Evolutionary conservation across 805 yeast species (phyloP).

Genomic region (Lipomyces anomalus): DNA sequence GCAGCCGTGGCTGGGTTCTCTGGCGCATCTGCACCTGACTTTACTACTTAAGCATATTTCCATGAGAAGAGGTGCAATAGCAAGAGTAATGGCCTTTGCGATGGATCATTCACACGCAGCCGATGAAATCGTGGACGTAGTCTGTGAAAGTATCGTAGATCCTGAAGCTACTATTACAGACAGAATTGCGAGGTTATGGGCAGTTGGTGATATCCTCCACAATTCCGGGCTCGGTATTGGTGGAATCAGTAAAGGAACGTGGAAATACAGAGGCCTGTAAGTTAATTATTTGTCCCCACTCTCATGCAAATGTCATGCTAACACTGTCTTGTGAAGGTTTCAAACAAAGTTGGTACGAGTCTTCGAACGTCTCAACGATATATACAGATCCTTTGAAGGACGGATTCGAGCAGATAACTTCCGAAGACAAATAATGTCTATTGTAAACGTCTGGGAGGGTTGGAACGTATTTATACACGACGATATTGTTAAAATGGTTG

Average conservation of each 20-base stretch:
- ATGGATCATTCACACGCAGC: conserved; percentile 26
- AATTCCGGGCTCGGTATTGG: conserved; percentile 24
- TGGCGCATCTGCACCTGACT: conserved; percentile 21
- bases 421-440: conserved; percentile 15
- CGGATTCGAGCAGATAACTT: conserved; percentile 23
- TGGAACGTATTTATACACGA: conserved; percentile 23
- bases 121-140: conserved; percentile 24
- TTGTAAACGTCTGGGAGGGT: conserved; percentile 24
- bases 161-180: conserved; percentile 9
- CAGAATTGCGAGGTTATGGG: conserved; percentile 26
- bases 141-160: conserved; percentile 23
- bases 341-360: conserved; percentile 13
- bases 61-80: conserved; percentile 29
- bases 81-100: conserved; percentile 31
- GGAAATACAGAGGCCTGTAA: conserved; percentile 22
- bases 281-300: conserved; percentile 3
- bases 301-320: not conserved
- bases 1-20: conserved; percentile 22
- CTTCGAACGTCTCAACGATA: conserved; percentile 9
- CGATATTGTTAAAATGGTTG: conserved; percentile 8
- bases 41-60: conserved; percentile 27
- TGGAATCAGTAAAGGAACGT: conserved; percentile 14
- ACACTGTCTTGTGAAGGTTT: conserved; percentile 5
- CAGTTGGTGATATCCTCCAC: conserved; percentile 28
- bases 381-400: conserved; percentile 16